Percentiles rank a stretch among this genome's conserved stretches.
Evolutionary conservation across 805 yeast species (phyloP).

Genomic region (Jamesozyma rosinii): DNA sequence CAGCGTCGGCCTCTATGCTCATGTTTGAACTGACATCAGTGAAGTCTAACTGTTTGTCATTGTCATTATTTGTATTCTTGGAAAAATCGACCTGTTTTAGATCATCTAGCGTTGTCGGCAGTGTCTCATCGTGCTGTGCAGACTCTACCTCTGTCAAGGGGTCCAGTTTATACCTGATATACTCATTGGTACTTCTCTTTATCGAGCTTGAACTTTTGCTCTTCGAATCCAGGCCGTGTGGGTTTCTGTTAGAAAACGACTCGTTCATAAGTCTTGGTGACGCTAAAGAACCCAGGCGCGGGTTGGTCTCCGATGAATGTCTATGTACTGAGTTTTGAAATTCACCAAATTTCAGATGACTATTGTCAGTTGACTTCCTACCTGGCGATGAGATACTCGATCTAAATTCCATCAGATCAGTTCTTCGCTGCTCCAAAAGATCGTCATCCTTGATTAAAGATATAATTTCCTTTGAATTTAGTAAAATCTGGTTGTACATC

Average conservation of each 20-base stretch:
- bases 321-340: neutral
- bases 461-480: constrained; percentile 31
- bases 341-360: constrained; percentile 15
- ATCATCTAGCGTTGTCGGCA: constrained; percentile 1
- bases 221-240: constrained; percentile 14
- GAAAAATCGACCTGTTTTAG: neutral
- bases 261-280: neutral
- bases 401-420: constrained; percentile 24
- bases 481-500: constrained; percentile 34
- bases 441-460: constrained; percentile 28
- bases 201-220: constrained; percentile 2
- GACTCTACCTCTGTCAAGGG: constrained; percentile 26
- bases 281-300: neutral
- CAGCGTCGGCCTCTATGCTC: neutral
- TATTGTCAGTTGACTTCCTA: constrained; percentile 28
- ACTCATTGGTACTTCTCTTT: constrained; percentile 7
- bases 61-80: neutral
- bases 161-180: constrained; percentile 9
- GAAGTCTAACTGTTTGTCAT: too few relatives aligned
- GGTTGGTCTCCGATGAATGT: too few relatives aligned
- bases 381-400: constrained; percentile 31
- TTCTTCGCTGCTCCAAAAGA: constrained; percentile 20
- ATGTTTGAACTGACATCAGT: neutral
- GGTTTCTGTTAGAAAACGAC: neutral
- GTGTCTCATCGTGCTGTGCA: neutral